Percentiles rank a stretch among this genome's conserved stretches.
Evolutionary conservation across 306 rosid species (phyloP).

Genomic region (Crataegus laevigata): DNA sequence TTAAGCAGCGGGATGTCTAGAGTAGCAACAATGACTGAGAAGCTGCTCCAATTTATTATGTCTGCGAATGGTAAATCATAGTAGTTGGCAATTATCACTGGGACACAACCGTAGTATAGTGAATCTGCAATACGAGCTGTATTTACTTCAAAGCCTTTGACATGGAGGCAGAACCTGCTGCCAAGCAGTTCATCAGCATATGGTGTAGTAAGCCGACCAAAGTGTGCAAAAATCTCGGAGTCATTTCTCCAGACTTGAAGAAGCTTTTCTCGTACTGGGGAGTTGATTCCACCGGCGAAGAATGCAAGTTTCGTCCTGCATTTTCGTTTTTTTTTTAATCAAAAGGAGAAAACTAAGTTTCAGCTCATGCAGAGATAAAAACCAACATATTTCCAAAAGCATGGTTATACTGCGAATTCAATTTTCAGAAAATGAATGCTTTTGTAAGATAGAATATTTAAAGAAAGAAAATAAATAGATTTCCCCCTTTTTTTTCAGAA

Average conservation of each 20-base stretch:
- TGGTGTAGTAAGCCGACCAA: constrained; percentile 64
- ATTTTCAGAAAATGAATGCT: background rate
- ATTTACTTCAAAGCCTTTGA: constrained; percentile 81
- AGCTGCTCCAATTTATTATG: constrained; percentile 63
- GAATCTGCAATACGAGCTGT: constrained; percentile 81
- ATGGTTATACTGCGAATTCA: background rate
- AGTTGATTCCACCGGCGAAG: constrained; percentile 77
- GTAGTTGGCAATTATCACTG: constrained; percentile 67
- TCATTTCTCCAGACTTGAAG: constrained; percentile 61
- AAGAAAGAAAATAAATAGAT: too few species aligned
- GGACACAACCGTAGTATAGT: constrained; percentile 74
- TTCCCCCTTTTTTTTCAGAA: too few species aligned
- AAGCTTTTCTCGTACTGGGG: constrained; percentile 43
- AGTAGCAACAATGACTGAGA: constrained; percentile 50
- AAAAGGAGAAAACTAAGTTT: constrained; percentile 1
- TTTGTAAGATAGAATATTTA: too few species aligned
- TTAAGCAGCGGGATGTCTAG: constrained; percentile 60
- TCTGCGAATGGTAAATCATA: constrained; percentile 80
- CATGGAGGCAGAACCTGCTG: constrained; percentile 89
- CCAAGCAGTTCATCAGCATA: constrained; percentile 66
- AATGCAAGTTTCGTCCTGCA: constrained; percentile 69
- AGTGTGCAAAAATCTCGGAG: constrained; percentile 63
- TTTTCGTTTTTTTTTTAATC: background rate
- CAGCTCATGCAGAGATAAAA: background rate
- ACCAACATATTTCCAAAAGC: background rate